A percentile compares a stretch with the other conserved stretches of the same genome.
Conservation (phyloP, 2,329 filamentous ascomycete genomes). For the Thyridium curvatum region DNA sequence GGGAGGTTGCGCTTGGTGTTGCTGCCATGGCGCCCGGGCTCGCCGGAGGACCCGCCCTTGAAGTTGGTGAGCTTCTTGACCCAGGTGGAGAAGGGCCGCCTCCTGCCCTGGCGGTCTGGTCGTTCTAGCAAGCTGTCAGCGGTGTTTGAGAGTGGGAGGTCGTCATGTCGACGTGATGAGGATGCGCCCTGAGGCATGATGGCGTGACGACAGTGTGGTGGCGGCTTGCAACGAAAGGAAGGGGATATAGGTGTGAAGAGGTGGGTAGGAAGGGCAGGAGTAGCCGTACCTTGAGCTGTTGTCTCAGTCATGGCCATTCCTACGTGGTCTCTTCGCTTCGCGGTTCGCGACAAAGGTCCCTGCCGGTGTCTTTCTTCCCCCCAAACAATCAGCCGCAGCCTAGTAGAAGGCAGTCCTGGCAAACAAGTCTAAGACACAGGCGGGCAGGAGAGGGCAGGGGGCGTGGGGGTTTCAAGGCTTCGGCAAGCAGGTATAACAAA, state of each 20-base stretch:
- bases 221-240: background rate
- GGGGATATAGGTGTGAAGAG: background rate
- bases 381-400: no score
- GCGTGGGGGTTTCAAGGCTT: no score
- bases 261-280: no score
- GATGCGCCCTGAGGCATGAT: no score
- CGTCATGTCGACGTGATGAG: background rate
- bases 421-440: no score
- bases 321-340: no score
- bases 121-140: slow-evolving; percentile 51
- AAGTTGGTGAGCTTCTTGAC: slow-evolving; percentile 90
- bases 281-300: slow-evolving; percentile 14
- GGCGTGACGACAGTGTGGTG: no score
- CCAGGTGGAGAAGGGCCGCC: slow-evolving; percentile 85
- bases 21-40: slow-evolving; percentile 34
- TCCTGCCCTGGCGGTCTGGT: slow-evolving; percentile 55
- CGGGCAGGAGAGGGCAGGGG: no score
- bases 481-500: no score
- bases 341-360: no score
- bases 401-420: no score
- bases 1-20: slow-evolving; percentile 31
- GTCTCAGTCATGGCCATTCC: slow-evolving; percentile 20
- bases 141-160: background rate
- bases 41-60: slow-evolving; percentile 62
- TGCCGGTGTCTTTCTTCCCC: no score